These are phyloP conservation scores for Saccharum spontaneum DNA, from an alignment of 176 grass and related monocot genomes.

Conservation along the genomic window DNA sequence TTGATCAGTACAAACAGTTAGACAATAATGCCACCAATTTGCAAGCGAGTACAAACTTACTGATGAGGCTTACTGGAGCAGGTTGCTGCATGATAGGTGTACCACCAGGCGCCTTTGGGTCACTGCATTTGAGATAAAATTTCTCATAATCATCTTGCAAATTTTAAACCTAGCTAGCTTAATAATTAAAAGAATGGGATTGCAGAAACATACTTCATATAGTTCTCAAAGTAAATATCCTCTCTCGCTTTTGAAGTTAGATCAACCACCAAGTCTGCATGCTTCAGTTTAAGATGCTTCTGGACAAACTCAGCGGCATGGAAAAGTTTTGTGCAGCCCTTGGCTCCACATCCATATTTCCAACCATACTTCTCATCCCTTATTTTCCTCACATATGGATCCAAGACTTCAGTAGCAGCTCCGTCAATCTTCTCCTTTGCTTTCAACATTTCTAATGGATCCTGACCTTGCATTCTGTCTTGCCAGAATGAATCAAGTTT, in stretches of 20 bases:
- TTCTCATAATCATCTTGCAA: conserved; percentile 21
- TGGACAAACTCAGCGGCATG: conserved; percentile 98
- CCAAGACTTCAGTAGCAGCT: conserved; percentile 73
- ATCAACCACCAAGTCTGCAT: conserved; percentile 74
- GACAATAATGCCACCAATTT: conserved; percentile 16
- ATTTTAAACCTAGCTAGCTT: conserved; percentile 14
- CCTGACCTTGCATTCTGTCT: conserved; percentile 73
- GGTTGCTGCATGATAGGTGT: conserved; percentile 91
- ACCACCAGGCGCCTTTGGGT: conserved; percentile 90
- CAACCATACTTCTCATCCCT: conserved; percentile 99
- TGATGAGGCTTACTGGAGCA: conserved; percentile 60
- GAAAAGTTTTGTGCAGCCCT: conserved; percentile 98
- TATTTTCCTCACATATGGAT: conserved; percentile 94
- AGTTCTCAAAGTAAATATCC: conserved; percentile 95
- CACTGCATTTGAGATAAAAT: conserved; percentile 71
- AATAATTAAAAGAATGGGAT: conserved; percentile 14
- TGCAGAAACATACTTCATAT: conserved; percentile 83
- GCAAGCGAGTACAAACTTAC: conserved; percentile 21
- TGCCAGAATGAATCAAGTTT: conserved; percentile 93
- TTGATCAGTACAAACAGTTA: conserved; percentile 31
- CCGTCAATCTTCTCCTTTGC: conserved; percentile 94
- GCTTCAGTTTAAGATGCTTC: conserved; percentile 98
- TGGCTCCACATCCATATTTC: conserved; percentile 99
- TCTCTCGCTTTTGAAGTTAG: conserved; percentile 94
- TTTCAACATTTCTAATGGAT: conserved; percentile 82